Conservation (phyloP, 306 rosid genomes). For the Rosa lucieae region DNA sequence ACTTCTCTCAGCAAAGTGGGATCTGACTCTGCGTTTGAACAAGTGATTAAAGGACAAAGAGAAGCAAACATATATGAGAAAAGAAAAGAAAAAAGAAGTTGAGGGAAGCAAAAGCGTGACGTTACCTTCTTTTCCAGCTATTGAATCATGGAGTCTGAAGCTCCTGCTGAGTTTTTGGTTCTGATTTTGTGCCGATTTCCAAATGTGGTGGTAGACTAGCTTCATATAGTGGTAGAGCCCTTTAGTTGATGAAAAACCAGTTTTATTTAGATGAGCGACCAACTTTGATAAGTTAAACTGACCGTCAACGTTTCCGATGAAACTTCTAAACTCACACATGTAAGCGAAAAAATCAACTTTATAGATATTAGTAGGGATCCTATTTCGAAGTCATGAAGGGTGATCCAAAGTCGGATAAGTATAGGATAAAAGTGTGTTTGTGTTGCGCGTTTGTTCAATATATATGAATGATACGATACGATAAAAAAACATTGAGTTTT, state of each 20-base stretch:
- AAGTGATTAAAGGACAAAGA: slow-evolving; percentile 25
- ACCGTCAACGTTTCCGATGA: neutral
- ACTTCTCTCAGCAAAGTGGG: slow-evolving; percentile 58
- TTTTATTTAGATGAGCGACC: neutral
- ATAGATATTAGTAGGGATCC: neutral
- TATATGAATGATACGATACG: neutral
- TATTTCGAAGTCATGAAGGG: neutral
- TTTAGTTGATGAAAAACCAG: too few species aligned
- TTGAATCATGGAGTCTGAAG: neutral
- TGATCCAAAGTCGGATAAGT: neutral
- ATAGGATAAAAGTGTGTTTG: slow-evolving; percentile 24
- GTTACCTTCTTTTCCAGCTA: slow-evolving; percentile 42
- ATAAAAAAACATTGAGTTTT: slow-evolving; percentile 14
- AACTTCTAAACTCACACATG: neutral
- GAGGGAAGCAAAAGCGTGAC: slow-evolving; percentile 39
- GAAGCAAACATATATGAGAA: neutral
- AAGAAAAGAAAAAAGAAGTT: too few species aligned
- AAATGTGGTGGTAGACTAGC: neutral
- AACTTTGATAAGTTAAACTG: neutral
- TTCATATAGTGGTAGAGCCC: neutral
- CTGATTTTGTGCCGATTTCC: neutral
- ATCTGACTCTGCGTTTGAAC: slow-evolving; percentile 66
- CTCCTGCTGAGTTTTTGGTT: neutral
- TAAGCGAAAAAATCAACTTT: neutral
- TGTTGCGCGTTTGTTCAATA: neutral